Base-by-base conservation (phyloP, 2,329 filamentous ascomycete species). In the Zalaria sp. region DNA sequence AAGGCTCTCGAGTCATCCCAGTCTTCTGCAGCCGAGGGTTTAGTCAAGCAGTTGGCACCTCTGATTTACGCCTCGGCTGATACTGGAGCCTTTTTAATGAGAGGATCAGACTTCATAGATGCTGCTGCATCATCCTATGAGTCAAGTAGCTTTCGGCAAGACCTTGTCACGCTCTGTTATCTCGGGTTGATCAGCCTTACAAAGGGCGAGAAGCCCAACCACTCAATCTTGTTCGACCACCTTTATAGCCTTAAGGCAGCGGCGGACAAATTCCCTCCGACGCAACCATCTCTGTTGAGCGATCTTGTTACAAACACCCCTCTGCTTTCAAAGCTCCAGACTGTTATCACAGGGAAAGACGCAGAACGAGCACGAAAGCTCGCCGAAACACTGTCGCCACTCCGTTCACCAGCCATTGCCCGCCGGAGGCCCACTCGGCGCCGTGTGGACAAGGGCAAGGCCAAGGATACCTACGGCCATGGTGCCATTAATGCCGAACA, bases 61-160 rank as follows among this genome's bases (percentile, higher is more conserved):
- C 62, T 88, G 3, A 62, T 86, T 4, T 70, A 76, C 49, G 67
- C 66, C 5, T 84, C 79, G 4, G 66, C 75, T 0, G 65, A 69
- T 25, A 63, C 63, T 36, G 73, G 70, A 27, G 59, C 65, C 5
- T 68, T 83, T 50, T 79, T 94, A 52, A 73, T 93, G 51, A 82
- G 82, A 0, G 89, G 89, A 1, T 87, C 83, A 39, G 89, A 95
- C 60, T 89, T 91, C 51, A 61, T 94, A 18, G 89, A 95, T 57
- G 77, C 81, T 1, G 68, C 94, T 8, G 67, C 76, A 32, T 65
- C 65, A 39, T 78, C 78, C 46, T 88, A 80, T 59, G 70, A 66
- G 38, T 71, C 79, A 43, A 77, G 75, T 58, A 75, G 79, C 43
- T 69, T 87, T 35, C 75, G 79, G 44, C 81, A 75, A 47, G 71